These are phyloP conservation scores for Fusarium penzigii DNA, from an alignment of 2,329 filamentous ascomycete species.

Conservation along the genomic window DNA sequence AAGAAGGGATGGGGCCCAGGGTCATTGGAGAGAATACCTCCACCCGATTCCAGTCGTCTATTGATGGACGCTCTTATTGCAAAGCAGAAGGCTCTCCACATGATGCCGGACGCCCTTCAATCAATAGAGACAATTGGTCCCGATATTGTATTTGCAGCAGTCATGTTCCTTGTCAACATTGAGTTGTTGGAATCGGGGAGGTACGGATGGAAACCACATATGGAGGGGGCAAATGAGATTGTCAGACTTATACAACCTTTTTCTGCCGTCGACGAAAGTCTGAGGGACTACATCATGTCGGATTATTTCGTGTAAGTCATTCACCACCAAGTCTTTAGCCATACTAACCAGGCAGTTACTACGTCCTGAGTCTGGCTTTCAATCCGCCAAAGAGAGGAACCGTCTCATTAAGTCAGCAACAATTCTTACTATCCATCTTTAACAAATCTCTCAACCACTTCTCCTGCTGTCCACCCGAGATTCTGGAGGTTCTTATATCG, in stretches of 20 bases:
- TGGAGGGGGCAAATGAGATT: conserved; percentile 46
- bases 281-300: conserved; percentile 47
- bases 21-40: conserved; percentile 34
- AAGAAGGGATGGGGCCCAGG: conserved; percentile 16
- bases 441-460: conserved; percentile 45
- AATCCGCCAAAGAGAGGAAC: conserved; percentile 32
- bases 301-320: conserved; percentile 46
- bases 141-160: conserved; percentile 45
- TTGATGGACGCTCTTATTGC: conserved; percentile 45
- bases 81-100: conserved; percentile 44
- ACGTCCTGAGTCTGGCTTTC: conserved; percentile 46
- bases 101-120: conserved; percentile 42
- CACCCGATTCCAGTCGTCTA: conserved; percentile 19
- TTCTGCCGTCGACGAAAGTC: conserved; percentile 32
- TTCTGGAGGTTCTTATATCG: conserved; percentile 44
- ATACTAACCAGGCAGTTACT: conserved; percentile 35
- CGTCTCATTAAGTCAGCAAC: not conserved
- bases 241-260: conserved; percentile 41
- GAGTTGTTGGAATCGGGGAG: conserved; percentile 51
- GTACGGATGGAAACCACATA: conserved; percentile 47
- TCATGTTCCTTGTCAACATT: conserved; percentile 51
- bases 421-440: conserved; percentile 29
- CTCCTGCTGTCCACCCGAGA: conserved; percentile 46
- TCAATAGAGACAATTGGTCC: conserved; percentile 37
- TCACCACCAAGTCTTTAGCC: not conserved